A percentile compares a stretch with the other conserved stretches of the same genome.
Conservation (phyloP, 345 rosid genomes). For the Citrus glauca region DNA sequence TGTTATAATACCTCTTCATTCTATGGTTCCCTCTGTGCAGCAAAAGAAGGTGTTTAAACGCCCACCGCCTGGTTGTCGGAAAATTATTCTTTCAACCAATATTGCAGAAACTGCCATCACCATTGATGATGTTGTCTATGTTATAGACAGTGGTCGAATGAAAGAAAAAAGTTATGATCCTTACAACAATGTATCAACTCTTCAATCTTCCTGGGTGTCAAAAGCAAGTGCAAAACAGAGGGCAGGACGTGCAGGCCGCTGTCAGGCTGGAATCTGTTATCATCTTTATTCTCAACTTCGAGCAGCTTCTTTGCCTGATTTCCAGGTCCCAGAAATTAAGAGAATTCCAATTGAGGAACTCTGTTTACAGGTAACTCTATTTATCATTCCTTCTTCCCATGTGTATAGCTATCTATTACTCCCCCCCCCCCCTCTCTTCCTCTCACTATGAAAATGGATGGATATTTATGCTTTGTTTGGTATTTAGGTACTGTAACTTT, state of each 20-base stretch:
- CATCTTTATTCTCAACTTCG: constrained; percentile 79
- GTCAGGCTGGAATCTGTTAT: constrained; percentile 92
- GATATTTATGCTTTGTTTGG: background rate
- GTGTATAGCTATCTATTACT: background rate
- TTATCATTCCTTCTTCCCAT: background rate
- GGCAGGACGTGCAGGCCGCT: constrained; percentile 95
- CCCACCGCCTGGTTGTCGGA: constrained; percentile 79
- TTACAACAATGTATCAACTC: constrained; percentile 80
- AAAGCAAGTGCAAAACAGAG: constrained; percentile 96
- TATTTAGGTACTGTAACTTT: no score
- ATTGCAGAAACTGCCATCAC: constrained; percentile 92
- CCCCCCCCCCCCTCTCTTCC: no score
- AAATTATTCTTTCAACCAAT: constrained; percentile 84
- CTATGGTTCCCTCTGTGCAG: constrained; percentile 84
- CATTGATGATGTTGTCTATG: constrained; percentile 94
- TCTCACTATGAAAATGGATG: background rate
- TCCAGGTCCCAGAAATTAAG: constrained; percentile 86
- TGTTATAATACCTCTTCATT: constrained; percentile 73
- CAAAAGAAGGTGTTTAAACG: constrained; percentile 80
- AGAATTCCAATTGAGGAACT: constrained; percentile 94
- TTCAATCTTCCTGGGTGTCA: constrained; percentile 88
- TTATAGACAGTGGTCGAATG: constrained; percentile 94
- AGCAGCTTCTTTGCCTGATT: constrained; percentile 80
- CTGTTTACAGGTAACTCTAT: constrained; percentile 61
- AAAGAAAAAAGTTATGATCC: constrained; percentile 97